A percentile compares a stretch with the other conserved stretches of the same genome.
phyloP scores from a whole-genome alignment of 1,139 yeast genomes.

The Zygosaccharomyces sapae region DNA sequence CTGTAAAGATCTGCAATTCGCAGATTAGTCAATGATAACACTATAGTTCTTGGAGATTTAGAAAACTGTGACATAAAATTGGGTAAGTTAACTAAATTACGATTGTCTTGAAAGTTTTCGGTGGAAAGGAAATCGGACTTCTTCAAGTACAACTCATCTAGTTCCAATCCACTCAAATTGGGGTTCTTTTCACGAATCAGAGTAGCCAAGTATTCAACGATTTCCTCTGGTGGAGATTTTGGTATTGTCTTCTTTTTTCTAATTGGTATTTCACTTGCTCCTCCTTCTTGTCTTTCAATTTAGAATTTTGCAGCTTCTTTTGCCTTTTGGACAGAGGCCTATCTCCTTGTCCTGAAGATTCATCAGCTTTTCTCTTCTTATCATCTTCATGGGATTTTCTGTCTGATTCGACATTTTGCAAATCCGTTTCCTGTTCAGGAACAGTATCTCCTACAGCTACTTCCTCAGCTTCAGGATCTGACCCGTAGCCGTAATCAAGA shows the following conservation, averaged over 20 bases:
- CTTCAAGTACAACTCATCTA: slow-evolving; percentile 35
- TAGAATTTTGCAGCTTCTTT: slow-evolving; percentile 32
- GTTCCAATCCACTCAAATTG: slow-evolving; percentile 34
- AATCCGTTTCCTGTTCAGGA: slow-evolving; percentile 8
- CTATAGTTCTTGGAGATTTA: slow-evolving; percentile 31
- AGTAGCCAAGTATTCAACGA: slow-evolving; percentile 33
- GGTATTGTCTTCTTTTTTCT: slow-evolving; percentile 28
- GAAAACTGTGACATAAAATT: slow-evolving; percentile 29
- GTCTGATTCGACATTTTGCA: slow-evolving; percentile 13
- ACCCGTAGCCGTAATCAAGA: slow-evolving; percentile 25
- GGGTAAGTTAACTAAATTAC: slow-evolving; percentile 27
- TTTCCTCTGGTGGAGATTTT: slow-evolving; percentile 25
- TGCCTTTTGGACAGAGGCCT: slow-evolving; percentile 32
- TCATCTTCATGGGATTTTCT: slow-evolving; percentile 7
- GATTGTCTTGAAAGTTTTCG: slow-evolving; percentile 25
- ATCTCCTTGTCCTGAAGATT: slow-evolving; percentile 6
- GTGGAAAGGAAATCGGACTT: slow-evolving; percentile 34
- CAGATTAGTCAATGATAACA: slow-evolving; percentile 33
- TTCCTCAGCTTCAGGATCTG: slow-evolving; percentile 14
- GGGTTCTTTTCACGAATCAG: slow-evolving; percentile 33
- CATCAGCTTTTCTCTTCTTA: slow-evolving; percentile 2
- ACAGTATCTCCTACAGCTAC: slow-evolving; percentile 10
- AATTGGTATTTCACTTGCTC: slow-evolving; percentile 32
- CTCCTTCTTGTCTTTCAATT: slow-evolving; percentile 29
- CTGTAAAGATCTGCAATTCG: slow-evolving; percentile 39